Percentiles rank a stretch among this genome's conserved stretches.
phyloP scores from a whole-genome alignment of 2,329 filamentous ascomycete genomes.

The Colletotrichum chrysophilum region DNA sequence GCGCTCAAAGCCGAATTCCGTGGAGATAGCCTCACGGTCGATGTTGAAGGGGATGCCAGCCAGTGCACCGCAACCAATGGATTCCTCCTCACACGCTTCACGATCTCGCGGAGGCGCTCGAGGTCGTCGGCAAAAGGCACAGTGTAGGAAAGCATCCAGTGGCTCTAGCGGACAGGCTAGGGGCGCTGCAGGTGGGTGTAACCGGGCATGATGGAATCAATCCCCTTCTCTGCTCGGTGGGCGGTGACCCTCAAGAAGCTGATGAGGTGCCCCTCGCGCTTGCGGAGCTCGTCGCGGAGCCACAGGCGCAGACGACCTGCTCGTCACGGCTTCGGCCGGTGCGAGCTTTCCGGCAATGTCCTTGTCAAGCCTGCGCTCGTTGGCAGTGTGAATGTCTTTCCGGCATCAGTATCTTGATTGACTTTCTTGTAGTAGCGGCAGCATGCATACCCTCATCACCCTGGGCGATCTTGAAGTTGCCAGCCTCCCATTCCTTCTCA shows the following conservation, averaged over 20 bases:
- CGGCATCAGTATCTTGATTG: neutral
- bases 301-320: conserved; percentile 76
- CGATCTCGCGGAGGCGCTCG: conserved; percentile 76
- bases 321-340: conserved; percentile 74
- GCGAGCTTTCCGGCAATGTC: conserved; percentile 75
- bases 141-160: conserved; percentile 81
- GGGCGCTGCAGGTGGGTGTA: conserved; percentile 90
- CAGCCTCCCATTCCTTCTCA: conserved; percentile 57
- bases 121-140: conserved; percentile 76
- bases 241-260: conserved; percentile 74
- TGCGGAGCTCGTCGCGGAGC: conserved; percentile 75
- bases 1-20: conserved; percentile 81
- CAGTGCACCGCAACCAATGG: conserved; percentile 75
- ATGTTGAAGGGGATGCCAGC: conserved; percentile 85
- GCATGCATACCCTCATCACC: conserved; percentile 27
- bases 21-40: conserved; percentile 78
- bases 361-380: conserved; percentile 64
- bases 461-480: conserved; percentile 55
- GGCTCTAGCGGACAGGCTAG: conserved; percentile 79
- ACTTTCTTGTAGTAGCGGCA: conserved; percentile 39
- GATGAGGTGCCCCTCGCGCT: conserved; percentile 72
- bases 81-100: conserved; percentile 73
- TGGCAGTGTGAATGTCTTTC: conserved; percentile 53
- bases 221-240: conserved; percentile 73
- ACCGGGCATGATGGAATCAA: conserved; percentile 82